Percentiles rank a stretch among this genome's conserved stretches.
These are phyloP conservation scores for Cystobasidium slooffiae DNA, from an alignment of 1,284 basidiomycete genomes.

Conservation along the genomic window DNA sequence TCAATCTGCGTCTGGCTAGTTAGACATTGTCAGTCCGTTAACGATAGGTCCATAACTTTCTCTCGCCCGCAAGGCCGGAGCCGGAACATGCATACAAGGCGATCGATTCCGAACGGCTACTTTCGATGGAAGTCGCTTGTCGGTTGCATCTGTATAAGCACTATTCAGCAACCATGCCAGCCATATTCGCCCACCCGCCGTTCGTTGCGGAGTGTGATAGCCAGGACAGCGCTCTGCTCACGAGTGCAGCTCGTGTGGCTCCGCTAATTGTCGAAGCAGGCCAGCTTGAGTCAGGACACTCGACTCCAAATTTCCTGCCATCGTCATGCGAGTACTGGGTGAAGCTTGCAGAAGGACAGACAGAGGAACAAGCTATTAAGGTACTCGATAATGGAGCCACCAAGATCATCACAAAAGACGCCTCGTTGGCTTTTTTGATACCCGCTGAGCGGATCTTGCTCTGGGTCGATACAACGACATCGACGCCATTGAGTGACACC, in stretches of 20 bases:
- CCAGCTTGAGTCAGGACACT: conserved; percentile 53
- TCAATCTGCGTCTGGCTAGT: too few species aligned
- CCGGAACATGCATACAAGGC: not conserved
- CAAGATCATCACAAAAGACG: conserved; percentile 63
- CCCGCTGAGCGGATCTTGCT: conserved; percentile 74
- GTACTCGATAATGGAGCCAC: conserved; percentile 75
- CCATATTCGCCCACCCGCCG: conserved; percentile 47
- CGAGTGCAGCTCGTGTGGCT: conserved; percentile 11
- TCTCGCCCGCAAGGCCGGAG: not conserved
- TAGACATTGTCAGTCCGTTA: too few species aligned
- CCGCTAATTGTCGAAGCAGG: conserved; percentile 66
- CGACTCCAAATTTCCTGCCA: conserved; percentile 49
- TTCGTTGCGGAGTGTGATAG: conserved; percentile 59
- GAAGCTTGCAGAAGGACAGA: conserved; percentile 63
- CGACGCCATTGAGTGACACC: conserved; percentile 68
- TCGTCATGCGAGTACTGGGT: conserved; percentile 61
- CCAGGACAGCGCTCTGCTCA: conserved; percentile 52
- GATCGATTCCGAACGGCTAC: too few species aligned
- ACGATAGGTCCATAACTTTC: too few species aligned
- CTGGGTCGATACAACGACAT: conserved; percentile 71
- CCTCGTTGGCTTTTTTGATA: conserved; percentile 56
- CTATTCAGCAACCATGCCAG: conserved; percentile 17
- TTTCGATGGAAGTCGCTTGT: not conserved
- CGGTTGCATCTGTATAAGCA: not conserved
- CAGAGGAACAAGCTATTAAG: conserved; percentile 65